Evolutionary conservation across 306 rosid species (phyloP).

Genomic region (Ormosia emarginata): DNA sequence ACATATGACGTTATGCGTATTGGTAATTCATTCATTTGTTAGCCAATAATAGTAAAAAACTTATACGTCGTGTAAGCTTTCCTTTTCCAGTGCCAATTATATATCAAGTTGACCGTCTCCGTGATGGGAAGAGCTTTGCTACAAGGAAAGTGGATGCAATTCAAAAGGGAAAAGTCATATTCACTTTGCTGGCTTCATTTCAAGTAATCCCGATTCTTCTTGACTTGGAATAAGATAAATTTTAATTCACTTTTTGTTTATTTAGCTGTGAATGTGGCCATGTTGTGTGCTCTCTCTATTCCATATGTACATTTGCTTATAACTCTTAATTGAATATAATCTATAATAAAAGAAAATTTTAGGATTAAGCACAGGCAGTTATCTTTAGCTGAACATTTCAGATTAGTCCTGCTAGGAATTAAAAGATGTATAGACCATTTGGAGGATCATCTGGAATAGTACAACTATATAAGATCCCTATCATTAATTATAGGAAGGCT

Average conservation of each 20-base stretch:
- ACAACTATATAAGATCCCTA: background rate
- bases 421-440: background rate
- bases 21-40: conserved; percentile 4
- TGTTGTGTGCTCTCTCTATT: background rate
- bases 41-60: background rate
- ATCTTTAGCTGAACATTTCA: background rate
- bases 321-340: background rate
- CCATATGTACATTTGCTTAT: background rate
- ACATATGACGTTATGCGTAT: background rate
- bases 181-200: conserved; percentile 85
- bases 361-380: background rate
- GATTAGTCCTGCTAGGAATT: background rate
- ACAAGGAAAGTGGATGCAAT: conserved; percentile 91
- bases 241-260: background rate
- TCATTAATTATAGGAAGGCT: background rate
- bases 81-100: conserved; percentile 76
- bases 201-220: conserved; percentile 51
- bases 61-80: background rate
- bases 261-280: background rate
- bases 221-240: background rate
- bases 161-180: conserved; percentile 79
- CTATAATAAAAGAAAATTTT: background rate
- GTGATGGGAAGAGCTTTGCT: conserved; percentile 95
- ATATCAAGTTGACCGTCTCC: conserved; percentile 70
- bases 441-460: conserved; percentile 1